A percentile compares a stretch with the other conserved stretches of the same genome.
These are phyloP conservation scores for Blumeriella jaapii DNA, from an alignment of 2,329 filamentous ascomycete genomes.

Conservation along the genomic window DNA sequence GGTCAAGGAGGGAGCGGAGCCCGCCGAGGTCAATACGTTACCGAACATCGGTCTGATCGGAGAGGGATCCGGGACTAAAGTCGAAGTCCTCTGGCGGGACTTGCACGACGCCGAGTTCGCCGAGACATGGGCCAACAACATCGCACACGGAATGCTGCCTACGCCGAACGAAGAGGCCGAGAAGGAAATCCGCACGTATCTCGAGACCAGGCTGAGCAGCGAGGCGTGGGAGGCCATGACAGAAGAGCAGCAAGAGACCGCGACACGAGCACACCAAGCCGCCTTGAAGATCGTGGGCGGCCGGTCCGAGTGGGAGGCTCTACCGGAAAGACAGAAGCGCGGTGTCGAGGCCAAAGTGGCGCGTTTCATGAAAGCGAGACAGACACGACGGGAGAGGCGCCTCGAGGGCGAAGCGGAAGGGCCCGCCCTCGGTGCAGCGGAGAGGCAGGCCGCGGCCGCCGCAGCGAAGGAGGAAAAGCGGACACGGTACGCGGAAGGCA, in stretches of 20 bases:
- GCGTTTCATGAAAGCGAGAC: too few species aligned
- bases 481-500: background rate
- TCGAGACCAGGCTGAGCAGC: background rate
- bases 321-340: too few species aligned
- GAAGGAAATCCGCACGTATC: background rate
- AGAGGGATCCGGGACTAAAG: constrained; percentile 12
- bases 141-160: constrained; percentile 25
- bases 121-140: constrained; percentile 26
- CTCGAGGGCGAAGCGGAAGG: too few species aligned
- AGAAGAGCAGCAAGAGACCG: background rate
- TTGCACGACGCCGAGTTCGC: constrained; percentile 29
- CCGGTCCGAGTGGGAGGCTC: too few species aligned
- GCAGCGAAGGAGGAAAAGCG: background rate
- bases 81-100: constrained; percentile 28
- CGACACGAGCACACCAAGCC: background rate
- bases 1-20: constrained; percentile 2
- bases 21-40: background rate
- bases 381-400: too few species aligned
- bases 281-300: too few species aligned
- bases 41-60: constrained; percentile 12
- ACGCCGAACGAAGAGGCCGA: background rate
- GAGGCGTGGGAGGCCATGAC: background rate
- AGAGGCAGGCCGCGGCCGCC: too few species aligned
- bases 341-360: too few species aligned
- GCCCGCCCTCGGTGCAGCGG: too few species aligned